phyloP scores from a whole-genome alignment of 768 basidiomycete genomes.

The Melanogaster broomeanus region DNA sequence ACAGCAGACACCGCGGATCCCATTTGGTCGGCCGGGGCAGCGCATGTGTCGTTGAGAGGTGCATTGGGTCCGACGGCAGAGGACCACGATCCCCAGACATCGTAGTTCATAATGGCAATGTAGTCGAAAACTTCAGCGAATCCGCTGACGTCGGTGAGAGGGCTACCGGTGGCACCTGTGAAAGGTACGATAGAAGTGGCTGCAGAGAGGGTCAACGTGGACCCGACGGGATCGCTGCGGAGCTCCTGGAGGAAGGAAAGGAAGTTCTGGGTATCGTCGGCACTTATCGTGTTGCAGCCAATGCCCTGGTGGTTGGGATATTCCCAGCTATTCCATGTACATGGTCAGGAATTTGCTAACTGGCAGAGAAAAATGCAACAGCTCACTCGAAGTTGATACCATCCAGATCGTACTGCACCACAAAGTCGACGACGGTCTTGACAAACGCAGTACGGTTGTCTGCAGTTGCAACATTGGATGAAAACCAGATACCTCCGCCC shows the following conservation, averaged over 20 bases:
- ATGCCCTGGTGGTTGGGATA: conserved; percentile 69
- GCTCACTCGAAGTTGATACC: conserved; percentile 42
- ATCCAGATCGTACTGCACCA: conserved; percentile 49
- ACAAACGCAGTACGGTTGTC: conserved; percentile 63
- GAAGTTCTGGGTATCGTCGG: conserved; percentile 71
- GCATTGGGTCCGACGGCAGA: conserved; percentile 72
- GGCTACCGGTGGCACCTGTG: conserved; percentile 54
- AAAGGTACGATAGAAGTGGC: conserved; percentile 69
- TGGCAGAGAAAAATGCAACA: not conserved
- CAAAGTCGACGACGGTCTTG: conserved; percentile 49
- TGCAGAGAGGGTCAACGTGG: conserved; percentile 65
- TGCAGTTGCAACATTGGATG: conserved; percentile 52
- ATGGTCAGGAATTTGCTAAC: not conserved
- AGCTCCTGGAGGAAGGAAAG: conserved; percentile 71
- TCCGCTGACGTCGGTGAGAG: conserved; percentile 64
- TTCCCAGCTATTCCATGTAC: conserved; percentile 66
- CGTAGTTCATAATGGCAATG: conserved; percentile 66
- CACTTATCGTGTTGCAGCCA: conserved; percentile 60
- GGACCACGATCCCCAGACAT: conserved; percentile 52
- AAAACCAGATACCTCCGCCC: conserved; percentile 63
- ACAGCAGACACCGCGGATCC: conserved; percentile 78
- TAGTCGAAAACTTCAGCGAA: conserved; percentile 71
- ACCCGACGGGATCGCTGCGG: conserved; percentile 44
- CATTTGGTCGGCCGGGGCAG: conserved; percentile 52
- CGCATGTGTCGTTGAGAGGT: conserved; percentile 75